phyloP scores from a whole-genome alignment of 2,329 filamentous ascomycete species.

The Cladosporium oxysporum region DNA sequence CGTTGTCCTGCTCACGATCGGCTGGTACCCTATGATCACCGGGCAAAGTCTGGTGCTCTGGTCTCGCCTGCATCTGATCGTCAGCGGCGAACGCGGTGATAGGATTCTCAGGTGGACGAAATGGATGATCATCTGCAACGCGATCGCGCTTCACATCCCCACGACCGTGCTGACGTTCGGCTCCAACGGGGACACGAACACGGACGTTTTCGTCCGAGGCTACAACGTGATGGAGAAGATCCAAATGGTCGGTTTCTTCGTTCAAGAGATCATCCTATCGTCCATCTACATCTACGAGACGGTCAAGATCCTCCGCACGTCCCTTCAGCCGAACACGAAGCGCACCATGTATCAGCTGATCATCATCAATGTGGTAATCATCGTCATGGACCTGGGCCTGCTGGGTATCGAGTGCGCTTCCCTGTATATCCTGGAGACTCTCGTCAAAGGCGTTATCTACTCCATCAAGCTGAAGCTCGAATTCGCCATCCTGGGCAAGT shows the following conservation, averaged over 20 bases:
- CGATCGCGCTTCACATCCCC: constrained; percentile 54
- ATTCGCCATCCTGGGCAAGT: constrained; percentile 35
- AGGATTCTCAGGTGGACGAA: constrained; percentile 53
- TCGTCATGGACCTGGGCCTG: constrained; percentile 40
- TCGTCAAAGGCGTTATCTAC: constrained; percentile 41
- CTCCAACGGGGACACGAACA: constrained; percentile 42
- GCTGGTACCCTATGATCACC: constrained; percentile 63
- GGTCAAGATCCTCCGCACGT: constrained; percentile 27
- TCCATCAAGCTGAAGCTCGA: constrained; percentile 40
- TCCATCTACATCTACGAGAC: constrained; percentile 37
- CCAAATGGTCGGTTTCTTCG: constrained; percentile 47
- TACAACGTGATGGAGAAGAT: constrained; percentile 49
- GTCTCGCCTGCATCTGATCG: constrained; percentile 62
- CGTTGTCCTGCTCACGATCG: constrained; percentile 44
- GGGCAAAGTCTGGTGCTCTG: constrained; percentile 64
- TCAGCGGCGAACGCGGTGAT: constrained; percentile 47
- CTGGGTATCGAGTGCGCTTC: constrained; percentile 38
- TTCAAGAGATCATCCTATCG: constrained; percentile 42
- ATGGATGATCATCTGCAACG: constrained; percentile 60
- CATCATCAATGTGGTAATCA: constrained; percentile 42
- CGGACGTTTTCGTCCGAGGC: constrained; percentile 36
- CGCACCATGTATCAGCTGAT: constrained; percentile 40
- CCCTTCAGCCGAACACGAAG: constrained; percentile 26
- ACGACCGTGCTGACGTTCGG: constrained; percentile 59
- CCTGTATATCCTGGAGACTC: constrained; percentile 38